A percentile compares a stretch with the other conserved stretches of the same genome.
Conservation (phyloP, 257 asterid genomes). For the Penstemon eatonii region DNA sequence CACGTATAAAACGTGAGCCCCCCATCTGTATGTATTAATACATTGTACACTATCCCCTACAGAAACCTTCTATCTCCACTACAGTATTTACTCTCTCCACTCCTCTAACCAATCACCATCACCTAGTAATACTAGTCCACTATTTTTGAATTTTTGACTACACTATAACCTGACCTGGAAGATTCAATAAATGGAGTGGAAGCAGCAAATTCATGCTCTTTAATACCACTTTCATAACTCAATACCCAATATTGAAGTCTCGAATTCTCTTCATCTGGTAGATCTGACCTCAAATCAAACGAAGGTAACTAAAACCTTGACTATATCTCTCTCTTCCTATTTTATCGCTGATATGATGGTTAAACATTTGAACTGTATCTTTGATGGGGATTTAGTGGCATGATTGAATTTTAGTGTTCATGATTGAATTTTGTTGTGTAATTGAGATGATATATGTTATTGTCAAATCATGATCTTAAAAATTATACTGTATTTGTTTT, state of each 20-base stretch:
- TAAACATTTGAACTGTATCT: neutral
- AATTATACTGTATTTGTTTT: no score
- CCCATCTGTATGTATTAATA: neutral
- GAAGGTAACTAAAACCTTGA: constrained; percentile 26
- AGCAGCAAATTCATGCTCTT: constrained; percentile 27
- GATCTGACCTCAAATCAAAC: constrained; percentile 36
- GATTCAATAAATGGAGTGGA: constrained; percentile 29
- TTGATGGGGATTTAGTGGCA: neutral
- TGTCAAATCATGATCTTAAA: no score
- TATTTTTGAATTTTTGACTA: no score
- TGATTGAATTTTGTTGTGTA: neutral
- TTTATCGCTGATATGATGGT: neutral
- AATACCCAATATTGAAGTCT: constrained; percentile 1
- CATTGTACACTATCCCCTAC: neutral
- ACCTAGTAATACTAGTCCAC: neutral
- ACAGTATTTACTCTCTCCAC: constrained; percentile 29
- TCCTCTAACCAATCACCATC: neutral
- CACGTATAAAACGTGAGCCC: constrained; percentile 24
- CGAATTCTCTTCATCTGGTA: constrained; percentile 18
- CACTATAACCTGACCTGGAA: constrained; percentile 22
- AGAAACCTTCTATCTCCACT: constrained; percentile 29
- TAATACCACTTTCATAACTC: constrained; percentile 26
- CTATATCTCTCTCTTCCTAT: neutral
- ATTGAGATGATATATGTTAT: neutral
- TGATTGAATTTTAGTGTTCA: no score